These are phyloP conservation scores for Cercospora zeae-maydis DNA, from an alignment of 2,329 filamentous ascomycete species.

Conservation along the genomic window DNA sequence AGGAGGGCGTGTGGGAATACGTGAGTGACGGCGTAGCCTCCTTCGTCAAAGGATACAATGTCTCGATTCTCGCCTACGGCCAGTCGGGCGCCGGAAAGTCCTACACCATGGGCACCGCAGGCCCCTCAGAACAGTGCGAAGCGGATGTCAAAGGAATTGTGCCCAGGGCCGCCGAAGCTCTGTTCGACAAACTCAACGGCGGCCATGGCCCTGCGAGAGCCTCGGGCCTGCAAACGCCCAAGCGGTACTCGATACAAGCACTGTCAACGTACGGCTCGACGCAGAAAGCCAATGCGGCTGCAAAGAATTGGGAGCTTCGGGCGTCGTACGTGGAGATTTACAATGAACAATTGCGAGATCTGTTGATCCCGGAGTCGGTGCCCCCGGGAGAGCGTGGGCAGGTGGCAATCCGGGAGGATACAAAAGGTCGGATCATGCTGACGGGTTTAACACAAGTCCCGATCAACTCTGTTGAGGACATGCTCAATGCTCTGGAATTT, in stretches of 20 bases:
- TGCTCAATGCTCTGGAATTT: constrained; percentile 84
- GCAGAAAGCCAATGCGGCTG: constrained; percentile 44
- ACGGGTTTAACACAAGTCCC: constrained; percentile 84
- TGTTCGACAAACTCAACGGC: constrained; percentile 82
- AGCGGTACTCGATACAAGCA: constrained; percentile 66
- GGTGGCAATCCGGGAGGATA: constrained; percentile 92
- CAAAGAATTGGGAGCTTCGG: constrained; percentile 85
- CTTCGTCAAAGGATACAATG: constrained; percentile 96
- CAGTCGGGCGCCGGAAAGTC: constrained; percentile 98
- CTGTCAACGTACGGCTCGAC: constrained; percentile 45
- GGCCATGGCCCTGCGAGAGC: constrained; percentile 49
- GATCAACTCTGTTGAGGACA: constrained; percentile 86
- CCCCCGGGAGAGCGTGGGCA: constrained; percentile 66
- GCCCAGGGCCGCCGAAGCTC: constrained; percentile 76
- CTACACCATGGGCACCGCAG: constrained; percentile 97
- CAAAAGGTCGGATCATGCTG: constrained; percentile 88
- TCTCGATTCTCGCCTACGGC: constrained; percentile 92
- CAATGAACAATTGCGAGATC: constrained; percentile 90
- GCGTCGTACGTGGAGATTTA: constrained; percentile 81
- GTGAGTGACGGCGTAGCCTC: constrained; percentile 82
- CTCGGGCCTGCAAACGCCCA: constrained; percentile 75
- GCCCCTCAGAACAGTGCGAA: constrained; percentile 60
- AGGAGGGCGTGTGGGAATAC: constrained; percentile 93
- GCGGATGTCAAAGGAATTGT: constrained; percentile 70
- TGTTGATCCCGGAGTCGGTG: constrained; percentile 73